These are phyloP conservation scores for Cutaneotrichosporon curvatum DNA, from an alignment of 1,284 basidiomycete genomes.

Conservation along the genomic window DNA sequence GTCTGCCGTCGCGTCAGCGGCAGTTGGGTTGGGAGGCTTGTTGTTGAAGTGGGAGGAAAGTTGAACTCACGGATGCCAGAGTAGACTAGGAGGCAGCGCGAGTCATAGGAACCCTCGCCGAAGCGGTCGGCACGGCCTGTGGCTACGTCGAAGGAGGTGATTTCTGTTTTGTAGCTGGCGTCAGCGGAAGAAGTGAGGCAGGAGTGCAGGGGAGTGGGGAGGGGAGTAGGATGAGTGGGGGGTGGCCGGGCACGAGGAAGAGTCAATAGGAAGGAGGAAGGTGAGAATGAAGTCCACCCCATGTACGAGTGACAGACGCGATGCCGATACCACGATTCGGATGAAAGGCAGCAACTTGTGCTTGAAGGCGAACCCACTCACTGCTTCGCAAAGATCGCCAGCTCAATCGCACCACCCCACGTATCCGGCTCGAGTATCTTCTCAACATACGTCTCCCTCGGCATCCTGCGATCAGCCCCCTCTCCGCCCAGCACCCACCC, in stretches of 20 bases:
- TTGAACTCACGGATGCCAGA: slow-evolving; percentile 64
- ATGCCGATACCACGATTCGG: no score
- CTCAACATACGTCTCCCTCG: slow-evolving; percentile 66
- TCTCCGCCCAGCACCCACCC: slow-evolving; percentile 53
- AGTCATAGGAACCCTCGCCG: slow-evolving; percentile 51
- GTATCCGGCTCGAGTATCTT: slow-evolving; percentile 69
- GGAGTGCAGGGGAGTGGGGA: no score
- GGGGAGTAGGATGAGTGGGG: no score
- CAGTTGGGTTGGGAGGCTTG: not conserved
- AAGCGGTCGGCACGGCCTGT: slow-evolving; percentile 84
- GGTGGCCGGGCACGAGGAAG: no score
- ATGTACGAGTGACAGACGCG: no score
- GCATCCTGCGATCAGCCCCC: slow-evolving; percentile 50
- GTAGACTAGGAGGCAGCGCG: slow-evolving; percentile 51
- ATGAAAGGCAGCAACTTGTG: no score
- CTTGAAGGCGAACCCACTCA: no score
- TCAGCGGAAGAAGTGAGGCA: not conserved
- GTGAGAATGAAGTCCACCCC: no score
- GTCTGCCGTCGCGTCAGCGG: slow-evolving; percentile 43
- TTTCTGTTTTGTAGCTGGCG: slow-evolving; percentile 64
- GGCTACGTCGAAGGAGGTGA: slow-evolving; percentile 82
- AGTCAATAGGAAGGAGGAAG: no score
- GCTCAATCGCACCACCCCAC: slow-evolving; percentile 92
- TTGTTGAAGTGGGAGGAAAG: not conserved
- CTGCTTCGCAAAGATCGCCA: slow-evolving; percentile 70